Evolutionary conservation across 176 grass and related monocot genomes (phyloP).

Genomic region (Cenchrus purpureus): DNA sequence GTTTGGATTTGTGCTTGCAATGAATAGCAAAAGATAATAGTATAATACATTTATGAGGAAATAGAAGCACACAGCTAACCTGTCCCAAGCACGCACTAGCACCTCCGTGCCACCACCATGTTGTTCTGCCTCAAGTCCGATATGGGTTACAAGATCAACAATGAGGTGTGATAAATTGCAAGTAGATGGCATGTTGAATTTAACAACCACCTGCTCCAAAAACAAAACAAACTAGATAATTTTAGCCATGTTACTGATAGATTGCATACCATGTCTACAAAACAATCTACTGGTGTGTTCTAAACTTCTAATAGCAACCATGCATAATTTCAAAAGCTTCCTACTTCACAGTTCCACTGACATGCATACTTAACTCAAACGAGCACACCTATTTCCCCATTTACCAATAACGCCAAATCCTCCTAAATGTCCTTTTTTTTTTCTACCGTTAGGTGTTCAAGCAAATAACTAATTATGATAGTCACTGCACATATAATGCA

Average conservation of each 20-base stretch:
- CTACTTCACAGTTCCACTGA: background rate
- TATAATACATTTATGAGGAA: background rate
- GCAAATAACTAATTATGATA: background rate
- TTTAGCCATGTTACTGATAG: background rate
- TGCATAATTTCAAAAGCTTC: background rate
- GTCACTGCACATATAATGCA: background rate
- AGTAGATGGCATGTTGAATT: conserved; percentile 68
- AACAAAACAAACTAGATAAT: conserved; percentile 22
- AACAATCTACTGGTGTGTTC: background rate
- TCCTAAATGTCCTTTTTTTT: background rate
- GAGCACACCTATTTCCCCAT: background rate
- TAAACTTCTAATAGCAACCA: background rate
- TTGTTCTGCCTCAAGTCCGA: conserved; percentile 62
- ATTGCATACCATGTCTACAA: conserved; percentile 22
- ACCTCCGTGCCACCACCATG: conserved; percentile 64
- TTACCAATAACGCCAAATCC: background rate
- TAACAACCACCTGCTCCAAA: conserved; percentile 60
- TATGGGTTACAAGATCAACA: conserved; percentile 65
- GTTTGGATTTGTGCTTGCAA: conserved; percentile 23
- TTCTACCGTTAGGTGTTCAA: conserved; percentile 12
- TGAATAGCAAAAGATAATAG: conserved; percentile 14
- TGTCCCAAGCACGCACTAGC: conserved; percentile 78
- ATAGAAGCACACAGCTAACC: conserved; percentile 47
- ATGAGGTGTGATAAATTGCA: conserved; percentile 66
- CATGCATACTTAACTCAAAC: conserved; percentile 1